A percentile compares a stretch with the other conserved stretches of the same genome.
phyloP scores from a whole-genome alignment of 2,329 filamentous ascomycete genomes.

The Niveomyces coronatus region DNA sequence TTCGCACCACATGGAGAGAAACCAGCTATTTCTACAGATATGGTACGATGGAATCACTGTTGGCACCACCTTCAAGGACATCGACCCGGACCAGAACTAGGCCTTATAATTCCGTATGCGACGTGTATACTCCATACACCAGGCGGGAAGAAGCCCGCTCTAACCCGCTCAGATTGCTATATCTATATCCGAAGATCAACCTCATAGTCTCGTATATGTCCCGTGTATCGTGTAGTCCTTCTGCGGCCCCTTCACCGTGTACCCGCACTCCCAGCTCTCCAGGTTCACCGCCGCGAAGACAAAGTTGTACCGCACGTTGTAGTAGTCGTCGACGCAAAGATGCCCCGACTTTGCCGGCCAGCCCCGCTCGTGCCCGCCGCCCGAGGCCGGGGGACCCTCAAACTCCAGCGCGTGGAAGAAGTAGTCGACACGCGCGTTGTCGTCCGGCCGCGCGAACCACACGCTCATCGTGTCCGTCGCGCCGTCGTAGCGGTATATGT shows the following conservation, averaged over 20 bases:
- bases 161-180: too few relatives aligned
- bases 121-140: too few relatives aligned
- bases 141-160: too few relatives aligned
- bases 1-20: constrained; percentile 27
- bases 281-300: constrained; percentile 47
- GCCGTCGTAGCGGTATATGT: constrained; percentile 63
- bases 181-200: too few relatives aligned
- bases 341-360: constrained; percentile 60
- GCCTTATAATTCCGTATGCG: too few relatives aligned
- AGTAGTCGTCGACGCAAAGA: constrained; percentile 61
- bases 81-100: constrained; percentile 10
- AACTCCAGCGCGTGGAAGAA: constrained; percentile 69
- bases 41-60: constrained; percentile 40
- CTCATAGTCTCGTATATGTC: constrained; percentile 28
- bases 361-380: constrained; percentile 25
- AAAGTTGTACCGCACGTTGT: constrained; percentile 61
- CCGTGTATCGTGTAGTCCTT: constrained; percentile 60
- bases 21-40: constrained; percentile 32
- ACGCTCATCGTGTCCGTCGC: constrained; percentile 50
- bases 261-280: constrained; percentile 47
- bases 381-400: constrained; percentile 22
- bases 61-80: constrained; percentile 25
- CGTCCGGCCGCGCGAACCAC: constrained; percentile 62
- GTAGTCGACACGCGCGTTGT: constrained; percentile 54
- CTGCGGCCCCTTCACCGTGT: constrained; percentile 58